These are phyloP conservation scores for Myriosclerotinia duriaeana DNA, from an alignment of 2,329 filamentous ascomycete species.

Conservation along the genomic window DNA sequence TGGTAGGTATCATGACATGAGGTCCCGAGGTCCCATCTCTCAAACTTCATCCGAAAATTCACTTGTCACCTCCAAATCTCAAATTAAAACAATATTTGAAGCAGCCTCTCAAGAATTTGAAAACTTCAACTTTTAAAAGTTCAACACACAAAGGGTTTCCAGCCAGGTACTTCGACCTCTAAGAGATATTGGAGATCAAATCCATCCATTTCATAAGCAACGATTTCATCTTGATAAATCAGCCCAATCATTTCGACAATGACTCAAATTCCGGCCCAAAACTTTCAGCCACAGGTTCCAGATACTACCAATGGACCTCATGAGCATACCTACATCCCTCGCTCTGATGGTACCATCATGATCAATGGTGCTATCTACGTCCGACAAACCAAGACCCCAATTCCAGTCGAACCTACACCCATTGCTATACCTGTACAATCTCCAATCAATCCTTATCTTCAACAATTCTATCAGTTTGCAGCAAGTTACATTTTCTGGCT, in stretches of 20 bases:
- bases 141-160: background rate
- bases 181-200: background rate
- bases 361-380: constrained; percentile 31
- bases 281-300: constrained; percentile 59
- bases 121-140: background rate
- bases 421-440: constrained; percentile 8
- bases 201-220: background rate
- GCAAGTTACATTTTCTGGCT: background rate
- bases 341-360: constrained; percentile 35
- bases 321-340: constrained; percentile 56
- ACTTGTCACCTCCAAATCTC: background rate
- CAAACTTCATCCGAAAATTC: background rate
- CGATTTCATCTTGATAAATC: background rate
- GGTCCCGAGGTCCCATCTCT: too few relatives aligned
- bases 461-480: background rate
- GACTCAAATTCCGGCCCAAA: constrained; percentile 46
- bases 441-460: background rate
- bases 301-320: constrained; percentile 58
- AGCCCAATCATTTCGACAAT: constrained; percentile 40
- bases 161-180: background rate
- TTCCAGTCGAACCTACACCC: constrained; percentile 13
- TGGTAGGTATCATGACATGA: background rate
- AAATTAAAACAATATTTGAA: background rate
- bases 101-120: background rate
- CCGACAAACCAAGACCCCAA: constrained; percentile 14